Conservation (phyloP, 345 rosid genomes). For the Eucalyptus decipiens region DNA sequence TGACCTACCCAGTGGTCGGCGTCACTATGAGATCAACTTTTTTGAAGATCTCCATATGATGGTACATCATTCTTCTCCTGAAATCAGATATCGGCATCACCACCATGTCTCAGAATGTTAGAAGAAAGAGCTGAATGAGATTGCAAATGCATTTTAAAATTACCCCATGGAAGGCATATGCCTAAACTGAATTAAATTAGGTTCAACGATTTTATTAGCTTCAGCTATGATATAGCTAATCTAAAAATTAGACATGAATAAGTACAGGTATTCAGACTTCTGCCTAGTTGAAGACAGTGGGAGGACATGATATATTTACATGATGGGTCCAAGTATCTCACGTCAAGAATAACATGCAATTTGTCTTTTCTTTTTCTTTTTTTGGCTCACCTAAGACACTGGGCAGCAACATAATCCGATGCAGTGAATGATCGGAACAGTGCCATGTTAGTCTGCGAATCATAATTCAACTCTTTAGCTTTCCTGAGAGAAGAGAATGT, state of each 20-base stretch:
- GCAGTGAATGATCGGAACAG: conserved; percentile 71
- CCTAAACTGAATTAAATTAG: not conserved
- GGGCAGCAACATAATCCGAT: conserved; percentile 71
- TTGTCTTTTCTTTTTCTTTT: not conserved
- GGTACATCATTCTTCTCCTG: conserved; percentile 77
- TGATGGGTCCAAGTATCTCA: not conserved
- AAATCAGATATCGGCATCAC: not conserved
- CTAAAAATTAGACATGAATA: not conserved
- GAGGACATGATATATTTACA: not conserved
- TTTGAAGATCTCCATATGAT: conserved; percentile 79
- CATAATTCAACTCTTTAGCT: conserved; percentile 37
- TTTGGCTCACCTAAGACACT: conserved; percentile 50
- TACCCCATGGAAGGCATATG: not conserved
- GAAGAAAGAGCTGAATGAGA: not conserved
- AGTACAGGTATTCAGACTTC: not conserved
- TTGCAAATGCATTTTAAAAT: not conserved
- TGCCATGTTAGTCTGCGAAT: conserved; percentile 52
- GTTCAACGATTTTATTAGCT: not conserved
- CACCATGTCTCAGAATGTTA: not conserved
- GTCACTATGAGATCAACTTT: conserved; percentile 78
- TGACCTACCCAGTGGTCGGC: conserved; percentile 71
- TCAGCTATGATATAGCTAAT: not conserved
- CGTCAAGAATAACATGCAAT: not conserved
- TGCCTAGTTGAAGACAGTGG: not conserved
- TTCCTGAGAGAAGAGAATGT: conserved; percentile 26